Evolutionary conservation across 352 stramenopile species (phyloP).

Genomic region (Globisporangium paddicum): DNA sequence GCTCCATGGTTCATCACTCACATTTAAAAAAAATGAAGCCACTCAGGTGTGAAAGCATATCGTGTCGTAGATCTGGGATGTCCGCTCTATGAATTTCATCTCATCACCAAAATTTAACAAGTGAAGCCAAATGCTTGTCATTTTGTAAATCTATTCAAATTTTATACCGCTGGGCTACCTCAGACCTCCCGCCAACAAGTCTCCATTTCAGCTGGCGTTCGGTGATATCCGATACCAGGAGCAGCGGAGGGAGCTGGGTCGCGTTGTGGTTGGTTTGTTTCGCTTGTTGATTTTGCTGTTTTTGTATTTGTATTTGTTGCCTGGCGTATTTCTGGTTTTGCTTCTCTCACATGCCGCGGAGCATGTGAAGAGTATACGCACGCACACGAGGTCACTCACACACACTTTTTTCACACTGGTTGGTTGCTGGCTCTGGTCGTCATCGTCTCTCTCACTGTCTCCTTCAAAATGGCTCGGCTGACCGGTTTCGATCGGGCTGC

Average conservation of each 20-base stretch:
- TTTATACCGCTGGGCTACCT: background rate
- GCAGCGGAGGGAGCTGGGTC: background rate
- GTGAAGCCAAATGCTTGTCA: no score
- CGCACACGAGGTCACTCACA: background rate
- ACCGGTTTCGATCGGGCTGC: background rate
- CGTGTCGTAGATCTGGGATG: background rate
- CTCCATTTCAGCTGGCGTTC: background rate
- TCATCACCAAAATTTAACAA: no score
- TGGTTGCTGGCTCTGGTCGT: background rate
- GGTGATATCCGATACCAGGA: no score
- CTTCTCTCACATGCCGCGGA: background rate
- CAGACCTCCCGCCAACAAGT: background rate
- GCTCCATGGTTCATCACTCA: no score
- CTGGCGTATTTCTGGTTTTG: background rate
- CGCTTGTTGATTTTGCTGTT: background rate
- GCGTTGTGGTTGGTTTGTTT: background rate
- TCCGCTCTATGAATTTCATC: background rate
- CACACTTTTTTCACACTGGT: background rate
- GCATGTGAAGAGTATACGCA: background rate
- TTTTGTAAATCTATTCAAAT: constrained; percentile 6
- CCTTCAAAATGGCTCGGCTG: background rate
- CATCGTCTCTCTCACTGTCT: background rate
- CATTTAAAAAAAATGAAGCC: background rate
- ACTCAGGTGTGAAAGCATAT: background rate
- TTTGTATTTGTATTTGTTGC: background rate